These are phyloP conservation scores for Triticum timopheevii DNA, from an alignment of 176 grass and related monocot genomes.

Conservation along the genomic window DNA sequence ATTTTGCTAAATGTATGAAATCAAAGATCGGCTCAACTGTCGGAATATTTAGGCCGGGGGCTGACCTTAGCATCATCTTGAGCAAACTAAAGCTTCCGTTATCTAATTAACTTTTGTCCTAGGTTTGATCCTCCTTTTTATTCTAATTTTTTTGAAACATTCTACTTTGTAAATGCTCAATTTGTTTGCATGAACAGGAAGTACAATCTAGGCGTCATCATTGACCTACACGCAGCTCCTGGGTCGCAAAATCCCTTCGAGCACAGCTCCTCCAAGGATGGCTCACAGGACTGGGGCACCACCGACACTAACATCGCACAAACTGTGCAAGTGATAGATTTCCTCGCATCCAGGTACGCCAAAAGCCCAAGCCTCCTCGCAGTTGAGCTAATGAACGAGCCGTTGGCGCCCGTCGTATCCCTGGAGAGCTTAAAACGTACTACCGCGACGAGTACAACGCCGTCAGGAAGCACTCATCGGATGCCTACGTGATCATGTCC, in stretches of 20 bases:
- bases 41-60: no score
- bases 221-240: constrained; percentile 46
- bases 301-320: constrained; percentile 31
- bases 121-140: no score
- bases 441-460: constrained; percentile 56
- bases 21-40: no score
- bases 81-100: background rate
- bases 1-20: no score
- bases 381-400: constrained; percentile 75
- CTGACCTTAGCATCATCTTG: background rate
- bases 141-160: no score
- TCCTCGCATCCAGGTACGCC: constrained; percentile 57
- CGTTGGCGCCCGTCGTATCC: constrained; percentile 35
- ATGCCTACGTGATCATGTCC: constrained; percentile 71
- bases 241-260: constrained; percentile 51
- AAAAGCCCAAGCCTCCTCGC: constrained; percentile 44
- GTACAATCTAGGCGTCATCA: constrained; percentile 44
- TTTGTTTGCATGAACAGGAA: background rate
- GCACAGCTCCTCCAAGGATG: constrained; percentile 46
- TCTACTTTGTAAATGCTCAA: background rate
- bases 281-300: constrained; percentile 33
- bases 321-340: constrained; percentile 45
- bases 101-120: background rate
- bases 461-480: constrained; percentile 49
- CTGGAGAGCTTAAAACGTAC: constrained; percentile 55